Conservation (phyloP, 768 basidiomycete genomes). For the Trametes cingulata region DNA sequence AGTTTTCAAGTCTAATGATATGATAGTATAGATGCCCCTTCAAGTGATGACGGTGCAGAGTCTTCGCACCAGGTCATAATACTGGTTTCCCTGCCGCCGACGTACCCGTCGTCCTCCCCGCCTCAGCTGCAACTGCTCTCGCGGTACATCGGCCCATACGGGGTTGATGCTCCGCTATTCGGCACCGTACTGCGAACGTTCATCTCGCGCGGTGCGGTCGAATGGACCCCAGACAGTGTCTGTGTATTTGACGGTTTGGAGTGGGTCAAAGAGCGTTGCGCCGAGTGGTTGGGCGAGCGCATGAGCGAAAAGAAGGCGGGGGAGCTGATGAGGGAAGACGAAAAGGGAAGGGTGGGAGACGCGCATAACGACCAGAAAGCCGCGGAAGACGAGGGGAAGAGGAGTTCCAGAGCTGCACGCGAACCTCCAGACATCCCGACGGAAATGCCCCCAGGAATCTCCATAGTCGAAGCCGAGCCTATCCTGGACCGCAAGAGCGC, state of each 20-base stretch:
- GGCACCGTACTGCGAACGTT: slow-evolving; percentile 77
- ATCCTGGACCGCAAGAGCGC: slow-evolving; percentile 84
- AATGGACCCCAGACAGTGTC: slow-evolving; percentile 71
- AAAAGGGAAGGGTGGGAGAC: slow-evolving; percentile 4
- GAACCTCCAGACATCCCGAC: slow-evolving; percentile 17
- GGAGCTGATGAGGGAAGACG: slow-evolving; percentile 58
- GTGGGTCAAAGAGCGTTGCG: slow-evolving; percentile 65
- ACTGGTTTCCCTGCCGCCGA: slow-evolving; percentile 44
- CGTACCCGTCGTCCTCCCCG: slow-evolving; percentile 66
- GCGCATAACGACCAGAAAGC: slow-evolving; percentile 40
- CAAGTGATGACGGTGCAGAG: background rate
- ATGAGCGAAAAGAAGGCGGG: slow-evolving; percentile 55
- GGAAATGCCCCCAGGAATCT: slow-evolving; percentile 58
- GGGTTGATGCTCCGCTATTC: slow-evolving; percentile 72
- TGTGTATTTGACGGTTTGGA: slow-evolving; percentile 90
- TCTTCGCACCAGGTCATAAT: slow-evolving; percentile 27
- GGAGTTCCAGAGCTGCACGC: slow-evolving; percentile 6
- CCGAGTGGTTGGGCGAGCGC: slow-evolving; percentile 71
- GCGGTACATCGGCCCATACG: slow-evolving; percentile 78
- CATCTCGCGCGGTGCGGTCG: slow-evolving; percentile 75
- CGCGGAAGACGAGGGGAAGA: slow-evolving; percentile 13
- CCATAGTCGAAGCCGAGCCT: slow-evolving; percentile 71
- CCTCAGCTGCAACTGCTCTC: slow-evolving; percentile 87
- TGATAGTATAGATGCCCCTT: background rate
- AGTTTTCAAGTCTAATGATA: background rate